phyloP scores from a whole-genome alignment of 768 basidiomycete species.

The Pulveroboletus sp. region DNA sequence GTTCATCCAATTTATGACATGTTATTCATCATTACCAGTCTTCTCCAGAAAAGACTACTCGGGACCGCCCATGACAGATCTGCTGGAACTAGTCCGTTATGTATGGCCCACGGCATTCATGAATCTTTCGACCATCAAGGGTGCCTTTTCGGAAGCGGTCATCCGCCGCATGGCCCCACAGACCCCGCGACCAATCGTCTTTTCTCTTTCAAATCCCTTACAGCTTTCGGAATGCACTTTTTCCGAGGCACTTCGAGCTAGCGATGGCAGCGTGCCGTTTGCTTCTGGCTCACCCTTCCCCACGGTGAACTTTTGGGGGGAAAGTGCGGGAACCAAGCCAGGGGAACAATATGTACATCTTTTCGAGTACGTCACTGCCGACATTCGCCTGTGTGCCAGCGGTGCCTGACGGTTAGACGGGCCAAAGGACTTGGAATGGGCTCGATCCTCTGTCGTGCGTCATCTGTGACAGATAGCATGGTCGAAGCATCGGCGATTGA shows the following conservation, averaged over 20 bases:
- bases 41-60: constrained; percentile 80
- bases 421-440: constrained; percentile 54
- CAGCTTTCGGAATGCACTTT: constrained; percentile 79
- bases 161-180: constrained; percentile 72
- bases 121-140: constrained; percentile 84
- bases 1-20: background rate
- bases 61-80: constrained; percentile 68
- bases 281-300: constrained; percentile 88
- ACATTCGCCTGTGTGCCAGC: background rate
- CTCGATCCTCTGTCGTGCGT: constrained; percentile 64
- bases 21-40: constrained; percentile 38
- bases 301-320: constrained; percentile 50
- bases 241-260: constrained; percentile 65
- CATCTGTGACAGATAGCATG: constrained; percentile 77
- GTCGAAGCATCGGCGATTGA: constrained; percentile 84
- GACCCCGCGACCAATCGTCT: constrained; percentile 84
- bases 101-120: constrained; percentile 87
- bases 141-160: constrained; percentile 69
- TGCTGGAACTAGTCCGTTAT: constrained; percentile 72
- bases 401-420: constrained; percentile 1
- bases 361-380: constrained; percentile 45
- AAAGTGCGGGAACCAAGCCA: constrained; percentile 71
- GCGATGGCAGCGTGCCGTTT: constrained; percentile 74
- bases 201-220: constrained; percentile 89
- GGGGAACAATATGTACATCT: constrained; percentile 93